A percentile compares a stretch with the other conserved stretches of the same genome.
Conservation (phyloP, 768 basidiomycete genomes). For the Tricholoma flavovirens region DNA sequence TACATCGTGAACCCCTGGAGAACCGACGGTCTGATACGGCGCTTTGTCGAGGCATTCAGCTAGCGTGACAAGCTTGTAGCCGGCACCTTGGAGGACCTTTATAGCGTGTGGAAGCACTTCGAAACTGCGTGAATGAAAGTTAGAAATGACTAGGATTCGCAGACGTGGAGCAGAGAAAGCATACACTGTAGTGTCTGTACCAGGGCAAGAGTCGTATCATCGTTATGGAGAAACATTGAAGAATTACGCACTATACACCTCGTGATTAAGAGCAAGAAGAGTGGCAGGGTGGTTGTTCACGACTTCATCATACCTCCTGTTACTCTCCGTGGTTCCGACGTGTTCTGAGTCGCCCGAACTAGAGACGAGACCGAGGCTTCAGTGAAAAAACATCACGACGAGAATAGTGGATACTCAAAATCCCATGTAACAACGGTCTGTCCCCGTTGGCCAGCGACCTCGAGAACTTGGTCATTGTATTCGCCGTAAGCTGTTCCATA, state of each 20-base stretch:
- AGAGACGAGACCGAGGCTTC: too few relatives aligned
- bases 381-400: neutral
- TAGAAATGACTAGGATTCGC: too few relatives aligned
- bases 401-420: constrained; percentile 16
- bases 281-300: constrained; percentile 19
- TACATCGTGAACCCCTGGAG: constrained; percentile 20
- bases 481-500: too few relatives aligned
- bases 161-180: neutral
- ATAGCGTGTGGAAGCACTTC: constrained; percentile 26
- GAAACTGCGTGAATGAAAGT: neutral
- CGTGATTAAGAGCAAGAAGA: constrained; percentile 30
- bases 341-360: too few relatives aligned
- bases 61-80: constrained; percentile 34
- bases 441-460: too few relatives aligned
- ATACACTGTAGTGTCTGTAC: neutral
- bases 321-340: constrained; percentile 17
- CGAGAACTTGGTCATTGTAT: too few relatives aligned
- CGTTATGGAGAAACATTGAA: too few relatives aligned
- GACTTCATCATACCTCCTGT: constrained; percentile 19
- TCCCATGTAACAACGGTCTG: constrained; percentile 25
- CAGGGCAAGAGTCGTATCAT: too few relatives aligned
- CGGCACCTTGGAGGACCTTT: constrained; percentile 21
- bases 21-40: constrained; percentile 26
- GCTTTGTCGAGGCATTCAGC: constrained; percentile 32
- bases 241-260: constrained; percentile 18